Conservation (phyloP, 257 asterid species). For the Sherardia arvensis region DNA sequence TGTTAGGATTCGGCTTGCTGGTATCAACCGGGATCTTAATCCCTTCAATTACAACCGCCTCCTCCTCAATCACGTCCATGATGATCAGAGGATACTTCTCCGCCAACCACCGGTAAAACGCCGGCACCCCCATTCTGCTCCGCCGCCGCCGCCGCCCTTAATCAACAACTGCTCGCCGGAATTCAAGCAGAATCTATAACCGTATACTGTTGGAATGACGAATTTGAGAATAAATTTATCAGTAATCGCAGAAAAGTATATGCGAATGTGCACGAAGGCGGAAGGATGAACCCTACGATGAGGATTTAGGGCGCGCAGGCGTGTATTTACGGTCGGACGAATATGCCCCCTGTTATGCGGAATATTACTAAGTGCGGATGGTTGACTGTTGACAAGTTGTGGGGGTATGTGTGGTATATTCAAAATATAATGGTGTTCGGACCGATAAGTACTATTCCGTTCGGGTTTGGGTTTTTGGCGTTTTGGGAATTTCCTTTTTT, state of each 20-base stretch:
- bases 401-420: constrained; percentile 2
- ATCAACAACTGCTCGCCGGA: not conserved
- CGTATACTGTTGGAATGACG: not conserved
- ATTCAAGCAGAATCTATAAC: not conserved
- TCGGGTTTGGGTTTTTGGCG: not conserved
- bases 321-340: not conserved
- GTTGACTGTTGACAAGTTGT: not conserved
- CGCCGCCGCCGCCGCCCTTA: not conserved
- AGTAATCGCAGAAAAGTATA: not conserved
- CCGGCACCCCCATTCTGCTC: constrained; percentile 84
- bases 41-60: constrained; percentile 63
- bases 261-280: constrained; percentile 8
- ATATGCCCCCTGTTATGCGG: not conserved
- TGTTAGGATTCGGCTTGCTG: constrained; percentile 81
- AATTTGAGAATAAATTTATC: not conserved
- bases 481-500: not conserved
- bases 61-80: constrained; percentile 80
- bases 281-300: constrained; percentile 1
- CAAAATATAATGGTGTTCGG: not conserved
- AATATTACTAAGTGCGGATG: not conserved
- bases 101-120: constrained; percentile 95
- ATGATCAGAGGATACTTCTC: constrained; percentile 94
- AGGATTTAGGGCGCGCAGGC: constrained; percentile 10
- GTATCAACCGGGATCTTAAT: constrained; percentile 83
- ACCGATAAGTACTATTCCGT: not conserved